Percentiles rank a stretch among this genome's conserved stretches.
phyloP scores from a whole-genome alignment of 2,329 filamentous ascomycete genomes.

The Xylaria sp. region DNA sequence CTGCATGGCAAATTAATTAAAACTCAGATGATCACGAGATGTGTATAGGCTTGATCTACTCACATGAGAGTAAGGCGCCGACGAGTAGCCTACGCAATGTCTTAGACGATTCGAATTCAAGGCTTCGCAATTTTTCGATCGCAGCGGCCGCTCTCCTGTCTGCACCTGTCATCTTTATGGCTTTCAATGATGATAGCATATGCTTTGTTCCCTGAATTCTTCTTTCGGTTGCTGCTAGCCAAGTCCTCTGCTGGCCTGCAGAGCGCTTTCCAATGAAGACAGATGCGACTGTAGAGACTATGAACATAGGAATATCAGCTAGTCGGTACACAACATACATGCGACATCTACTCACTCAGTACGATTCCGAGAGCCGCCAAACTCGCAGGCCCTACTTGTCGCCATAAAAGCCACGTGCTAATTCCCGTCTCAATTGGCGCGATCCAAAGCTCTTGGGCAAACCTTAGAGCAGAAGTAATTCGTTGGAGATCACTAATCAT shows the following conservation, averaged over 20 bases:
- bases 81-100: slow-evolving; percentile 25
- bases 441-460: slow-evolving; percentile 35
- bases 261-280: slow-evolving; percentile 20
- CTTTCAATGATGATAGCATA: slow-evolving; percentile 40
- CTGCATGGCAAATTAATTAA: slow-evolving; percentile 18
- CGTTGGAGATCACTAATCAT: slow-evolving; percentile 37
- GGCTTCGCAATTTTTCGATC: slow-evolving; percentile 26
- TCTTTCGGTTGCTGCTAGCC: slow-evolving; percentile 35
- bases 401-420: slow-evolving; percentile 36
- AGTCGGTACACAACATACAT: background rate
- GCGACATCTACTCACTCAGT: slow-evolving; percentile 18
- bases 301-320: background rate
- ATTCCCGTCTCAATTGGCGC: slow-evolving; percentile 34
- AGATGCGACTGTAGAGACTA: slow-evolving; percentile 27
- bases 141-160: slow-evolving; percentile 16
- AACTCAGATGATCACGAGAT: background rate
- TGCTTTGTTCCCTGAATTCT: slow-evolving; percentile 36
- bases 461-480: slow-evolving; percentile 30
- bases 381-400: slow-evolving; percentile 36
- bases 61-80: slow-evolving; percentile 26
- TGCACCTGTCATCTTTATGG: slow-evolving; percentile 37
- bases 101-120: slow-evolving; percentile 32
- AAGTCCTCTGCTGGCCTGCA: slow-evolving; percentile 33
- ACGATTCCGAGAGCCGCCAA: slow-evolving; percentile 33
- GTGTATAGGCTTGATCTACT: background rate